These are phyloP conservation scores for Rhodotorula mucilaginosa DNA, from an alignment of 1,284 basidiomycete species.

Conservation along the genomic window DNA sequence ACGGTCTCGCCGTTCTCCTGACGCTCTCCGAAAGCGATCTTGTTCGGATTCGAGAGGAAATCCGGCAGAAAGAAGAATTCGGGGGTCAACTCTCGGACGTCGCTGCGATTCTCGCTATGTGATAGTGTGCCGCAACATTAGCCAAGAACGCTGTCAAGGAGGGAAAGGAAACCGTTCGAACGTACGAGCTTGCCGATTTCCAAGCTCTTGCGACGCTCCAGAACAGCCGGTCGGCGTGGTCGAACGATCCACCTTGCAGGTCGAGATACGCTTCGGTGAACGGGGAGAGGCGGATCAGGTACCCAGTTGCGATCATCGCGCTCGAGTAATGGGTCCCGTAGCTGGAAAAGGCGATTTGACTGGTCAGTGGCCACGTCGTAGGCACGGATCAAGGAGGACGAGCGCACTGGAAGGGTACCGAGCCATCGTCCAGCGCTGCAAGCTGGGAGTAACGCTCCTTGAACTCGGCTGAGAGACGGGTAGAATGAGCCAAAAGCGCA, in stretches of 20 bases:
- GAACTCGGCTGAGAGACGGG: constrained; percentile 41
- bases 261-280: constrained; percentile 79
- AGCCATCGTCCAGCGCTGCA: constrained; percentile 62
- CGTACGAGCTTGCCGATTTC: constrained; percentile 25
- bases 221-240: constrained; percentile 90
- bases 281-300: constrained; percentile 82
- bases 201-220: constrained; percentile 43
- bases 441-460: constrained; percentile 66
- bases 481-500: neutral
- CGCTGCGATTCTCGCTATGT: constrained; percentile 74
- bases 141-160: too few relatives aligned
- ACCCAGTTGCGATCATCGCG: constrained; percentile 95
- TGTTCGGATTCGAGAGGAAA: constrained; percentile 55
- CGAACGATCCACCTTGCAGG: constrained; percentile 80
- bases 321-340: constrained; percentile 86
- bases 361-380: too few relatives aligned
- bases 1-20: constrained; percentile 78
- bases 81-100: constrained; percentile 90
- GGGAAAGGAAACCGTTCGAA: neutral
- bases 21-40: constrained; percentile 68
- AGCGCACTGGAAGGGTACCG: constrained; percentile 64
- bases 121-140: too few relatives aligned
- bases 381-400: too few relatives aligned
- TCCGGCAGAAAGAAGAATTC: constrained; percentile 70
- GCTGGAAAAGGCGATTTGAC: neutral